Evolutionary conservation across 2,329 filamentous ascomycete species (phyloP), one percentile per base, ranked within the genome.

Genomic region (Aspergillus fischeri): DNA sequence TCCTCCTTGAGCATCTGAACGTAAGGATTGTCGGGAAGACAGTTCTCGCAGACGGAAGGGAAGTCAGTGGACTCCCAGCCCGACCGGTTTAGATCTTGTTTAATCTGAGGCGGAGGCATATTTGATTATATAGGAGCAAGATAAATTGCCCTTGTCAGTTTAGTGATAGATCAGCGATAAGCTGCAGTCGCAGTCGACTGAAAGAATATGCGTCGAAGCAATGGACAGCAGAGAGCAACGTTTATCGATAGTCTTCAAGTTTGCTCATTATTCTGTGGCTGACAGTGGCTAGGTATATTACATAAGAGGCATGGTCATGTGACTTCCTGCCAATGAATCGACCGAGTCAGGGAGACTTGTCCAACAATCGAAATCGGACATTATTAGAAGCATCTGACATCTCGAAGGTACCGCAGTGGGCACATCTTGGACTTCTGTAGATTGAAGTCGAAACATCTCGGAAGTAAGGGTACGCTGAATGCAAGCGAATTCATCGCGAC

Each of bases 1-100:
- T 99, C 93, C 72, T 97, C 92, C 77, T 99, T 99, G 59, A 99
- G 82, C 92, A 99, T 97, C 77, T 97, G 94, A 47, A 99, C 94
- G 70, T 96, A 99, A 1, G 93, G 93, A 68, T 97, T 97, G 60
- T 96, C 92, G 17, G 93, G 92, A 2, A 99, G 84, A 73, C 94
- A 99, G 70, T 87, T 92, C 77, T 99, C 94, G 80, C 85, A 80
- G 17, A 79, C 77, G 2, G 78, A 80, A 2, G 78, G 78, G 45
- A 80, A 80, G 61, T 80, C 78, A 21, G 77, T 79, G 4, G 91
- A 89, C 77, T 99, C 94, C 92, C 92, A 97, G 58, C 94, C 94
- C 20, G 92, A 94, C 54, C 94, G 86, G 78, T 97, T 97, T 49
- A 97, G 83, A 72, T 97, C 92, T 73, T 95, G 90, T 76, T 97